Evolutionary conservation across 495 filamentous ascomycete species (phyloP), one percentile per base, ranked within the genome.

Genomic region (Cercophora samala): DNA sequence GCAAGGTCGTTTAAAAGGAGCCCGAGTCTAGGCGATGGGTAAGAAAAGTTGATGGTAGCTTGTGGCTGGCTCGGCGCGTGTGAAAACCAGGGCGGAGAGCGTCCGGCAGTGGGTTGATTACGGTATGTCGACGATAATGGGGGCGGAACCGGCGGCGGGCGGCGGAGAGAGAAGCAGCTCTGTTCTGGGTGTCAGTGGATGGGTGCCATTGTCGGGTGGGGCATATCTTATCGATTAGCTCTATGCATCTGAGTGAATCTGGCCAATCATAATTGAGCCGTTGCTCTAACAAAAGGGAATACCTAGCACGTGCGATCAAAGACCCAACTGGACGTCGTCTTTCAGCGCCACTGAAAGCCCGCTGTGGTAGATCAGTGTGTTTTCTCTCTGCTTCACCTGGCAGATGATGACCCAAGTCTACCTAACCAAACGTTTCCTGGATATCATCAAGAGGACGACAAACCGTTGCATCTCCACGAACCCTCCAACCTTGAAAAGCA

Each of bases 401-500:
- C n/a, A 19, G 19, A 56, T 56, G 18, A 56, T 56, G 53, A 13
- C 53, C 53, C 1, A 46, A 8, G 26, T 29, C 26, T 29, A 29
- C 26, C 26, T 46, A 46, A 13, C 0, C 29, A 32, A 32, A 32
- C 29, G 4, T 32, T 32, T 46, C 13, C 37, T 46, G 9, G 15
- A 17, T 3, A 11, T 5, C 13, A 29, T 29, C 26, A 29, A 46
- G 1, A 46, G 15, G 15, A 46, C 37, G 13, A 46, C 9, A 46
- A 46, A 46, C 37, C 11, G 37, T 46, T 46, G 13, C 37, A 46
- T 11, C 8, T 46, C 37, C 6, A 46, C 37, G 37, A 46, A 46
- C 37, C 25, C 13, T 64, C 58, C 64, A 66, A 68, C 5, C 53
- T 62, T 42, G 66, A 60, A 55, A n/a, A 18, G 24, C n/a, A 56